Percentiles rank a stretch among this genome's conserved stretches.
Conservation (phyloP, 805 yeast genomes). For the Candida germanica region DNA sequence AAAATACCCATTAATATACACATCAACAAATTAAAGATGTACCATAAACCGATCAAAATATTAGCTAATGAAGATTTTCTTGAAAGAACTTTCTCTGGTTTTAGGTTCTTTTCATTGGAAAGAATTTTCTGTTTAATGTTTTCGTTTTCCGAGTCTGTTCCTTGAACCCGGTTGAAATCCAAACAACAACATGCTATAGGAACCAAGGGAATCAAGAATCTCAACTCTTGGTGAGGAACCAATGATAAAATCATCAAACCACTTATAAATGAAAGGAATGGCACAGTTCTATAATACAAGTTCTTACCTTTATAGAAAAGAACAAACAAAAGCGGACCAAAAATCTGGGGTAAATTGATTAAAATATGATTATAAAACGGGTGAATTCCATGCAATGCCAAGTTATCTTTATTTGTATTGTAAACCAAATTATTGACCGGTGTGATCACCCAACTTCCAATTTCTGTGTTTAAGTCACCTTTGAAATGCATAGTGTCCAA, state of each 20-base stretch:
- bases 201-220: constrained; percentile 76
- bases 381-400: constrained; percentile 81
- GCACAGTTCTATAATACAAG: constrained; percentile 47
- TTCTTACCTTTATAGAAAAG: constrained; percentile 35
- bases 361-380: constrained; percentile 70
- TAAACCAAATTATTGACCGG: constrained; percentile 77
- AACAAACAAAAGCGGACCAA: constrained; percentile 70
- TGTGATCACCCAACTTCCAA: constrained; percentile 48
- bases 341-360: constrained; percentile 71
- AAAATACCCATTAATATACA: constrained; percentile 69
- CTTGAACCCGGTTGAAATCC: constrained; percentile 30
- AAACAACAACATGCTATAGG: constrained; percentile 67
- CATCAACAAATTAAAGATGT: constrained; percentile 58
- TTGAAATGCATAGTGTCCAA: constrained; percentile 53
- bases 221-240: constrained; percentile 90
- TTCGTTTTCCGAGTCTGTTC: constrained; percentile 9
- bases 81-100: constrained; percentile 9
- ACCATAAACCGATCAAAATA: constrained; percentile 45
- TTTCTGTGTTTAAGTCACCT: constrained; percentile 11
- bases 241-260: constrained; percentile 62
- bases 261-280: constrained; percentile 59
- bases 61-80: constrained; percentile 13
- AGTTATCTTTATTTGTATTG: constrained; percentile 56
- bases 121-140: constrained; percentile 8
- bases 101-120: constrained; percentile 4